Conservation (phyloP, 2,329 filamentous ascomycete species). For the Aspergillus sp. region DNA sequence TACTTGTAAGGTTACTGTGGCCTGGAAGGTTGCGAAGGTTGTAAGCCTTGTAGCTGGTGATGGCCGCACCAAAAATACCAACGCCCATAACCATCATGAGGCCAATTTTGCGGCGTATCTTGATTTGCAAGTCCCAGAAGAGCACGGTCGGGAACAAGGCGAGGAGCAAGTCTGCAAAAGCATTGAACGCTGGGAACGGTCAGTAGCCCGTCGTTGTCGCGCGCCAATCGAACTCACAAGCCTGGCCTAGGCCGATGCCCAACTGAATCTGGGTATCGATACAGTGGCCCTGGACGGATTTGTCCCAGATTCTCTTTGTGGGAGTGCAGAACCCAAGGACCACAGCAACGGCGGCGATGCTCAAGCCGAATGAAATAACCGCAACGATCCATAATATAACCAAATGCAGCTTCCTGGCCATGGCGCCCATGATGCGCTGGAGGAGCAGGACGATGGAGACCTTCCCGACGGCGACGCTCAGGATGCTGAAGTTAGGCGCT, state of each 20-base stretch:
- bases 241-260: slow-evolving; percentile 6
- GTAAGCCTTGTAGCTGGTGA: slow-evolving; percentile 5
- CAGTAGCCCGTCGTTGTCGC: not conserved
- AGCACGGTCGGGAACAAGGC: slow-evolving; percentile 7
- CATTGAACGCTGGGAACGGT: slow-evolving; percentile 7
- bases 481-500: slow-evolving; percentile 7
- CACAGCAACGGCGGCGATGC: slow-evolving; percentile 7
- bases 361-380: slow-evolving; percentile 7
- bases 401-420: slow-evolving; percentile 3
- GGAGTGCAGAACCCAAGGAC: slow-evolving; percentile 9
- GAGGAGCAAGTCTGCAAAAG: slow-evolving; percentile 7
- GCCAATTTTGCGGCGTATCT: slow-evolving; percentile 5
- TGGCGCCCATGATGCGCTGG: slow-evolving; percentile 6
- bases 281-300: slow-evolving; percentile 5
- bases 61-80: slow-evolving; percentile 6
- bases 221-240: slow-evolving; percentile 1
- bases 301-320: slow-evolving; percentile 7
- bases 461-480: slow-evolving; percentile 10
- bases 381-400: slow-evolving; percentile 9
- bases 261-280: slow-evolving; percentile 6
- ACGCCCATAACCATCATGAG: slow-evolving; percentile 7
- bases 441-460: slow-evolving; percentile 11
- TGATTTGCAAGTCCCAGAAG: slow-evolving; percentile 6
- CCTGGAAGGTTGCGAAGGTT: slow-evolving; percentile 6
- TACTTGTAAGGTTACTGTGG: slow-evolving; percentile 9